These are phyloP conservation scores for Aspergillus steynii DNA, from an alignment of 495 filamentous ascomycete genomes.

Conservation along the genomic window DNA sequence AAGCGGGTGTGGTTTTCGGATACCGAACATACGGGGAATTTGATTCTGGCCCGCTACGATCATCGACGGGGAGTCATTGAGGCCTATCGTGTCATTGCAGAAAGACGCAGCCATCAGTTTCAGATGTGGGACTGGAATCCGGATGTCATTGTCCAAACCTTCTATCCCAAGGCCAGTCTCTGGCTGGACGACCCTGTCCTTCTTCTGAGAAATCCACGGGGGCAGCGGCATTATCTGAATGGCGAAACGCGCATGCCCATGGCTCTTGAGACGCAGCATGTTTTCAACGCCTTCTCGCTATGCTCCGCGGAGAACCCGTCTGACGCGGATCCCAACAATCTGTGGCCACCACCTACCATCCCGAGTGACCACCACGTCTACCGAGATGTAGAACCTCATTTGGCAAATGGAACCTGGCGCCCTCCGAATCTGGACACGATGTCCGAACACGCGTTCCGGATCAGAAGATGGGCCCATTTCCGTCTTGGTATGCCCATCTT, in stretches of 20 bases:
- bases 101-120: slow-evolving; percentile 50
- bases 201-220: slow-evolving; percentile 49
- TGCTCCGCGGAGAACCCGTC: slow-evolving; percentile 39
- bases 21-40: slow-evolving; percentile 61
- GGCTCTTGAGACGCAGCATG: slow-evolving; percentile 40
- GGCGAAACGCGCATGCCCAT: slow-evolving; percentile 58
- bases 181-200: slow-evolving; percentile 72
- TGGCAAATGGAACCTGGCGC: slow-evolving; percentile 41
- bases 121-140: slow-evolving; percentile 63
- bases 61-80: slow-evolving; percentile 72
- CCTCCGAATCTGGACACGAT: slow-evolving; percentile 47
- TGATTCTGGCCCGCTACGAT: slow-evolving; percentile 75
- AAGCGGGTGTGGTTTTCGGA: slow-evolving; percentile 88
- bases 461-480: slow-evolving; percentile 71
- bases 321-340: slow-evolving; percentile 29
- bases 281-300: slow-evolving; percentile 49
- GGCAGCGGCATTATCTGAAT: slow-evolving; percentile 24
- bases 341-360: slow-evolving; percentile 78
- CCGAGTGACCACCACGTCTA: slow-evolving; percentile 50
- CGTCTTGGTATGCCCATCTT: slow-evolving; percentile 31
- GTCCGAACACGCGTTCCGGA: slow-evolving; percentile 65
- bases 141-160: slow-evolving; percentile 72
- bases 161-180: slow-evolving; percentile 65
- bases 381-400: slow-evolving; percentile 30
- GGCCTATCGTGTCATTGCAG: slow-evolving; percentile 73